Evolutionary conservation across 1,284 basidiomycete species (phyloP), one percentile per base, ranked within the genome.

Genomic region (Leccinum griseonigrum): DNA sequence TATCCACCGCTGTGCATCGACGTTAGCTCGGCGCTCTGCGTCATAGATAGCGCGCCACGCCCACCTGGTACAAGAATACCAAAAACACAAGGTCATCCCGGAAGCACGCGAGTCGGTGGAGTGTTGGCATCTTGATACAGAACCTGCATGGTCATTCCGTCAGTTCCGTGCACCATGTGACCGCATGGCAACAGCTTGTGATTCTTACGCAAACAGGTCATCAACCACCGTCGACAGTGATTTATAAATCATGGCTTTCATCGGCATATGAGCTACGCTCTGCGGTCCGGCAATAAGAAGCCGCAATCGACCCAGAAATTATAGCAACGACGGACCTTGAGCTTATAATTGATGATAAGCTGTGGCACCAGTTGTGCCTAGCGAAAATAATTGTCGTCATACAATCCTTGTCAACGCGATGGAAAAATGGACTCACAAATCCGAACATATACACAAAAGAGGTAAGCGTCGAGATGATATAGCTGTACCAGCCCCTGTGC

Each of bases 231-330:
- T 94, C 32, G 89, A 90, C 56, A 95, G 79, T 3, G 92, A 90
- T 80, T 97, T 97, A 83, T 94, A 98, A 65, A 96, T 88, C 91
- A 98, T 95, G 3, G 96, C 93, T 77, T 96, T 97, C 88, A 96
- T 94, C 10, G 92, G 93, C 89, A 96, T 94, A 72, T 96, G 94
- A 43, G 94, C 89, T 43, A 95, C 93, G 71, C 87, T 91, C 87
- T 91, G 76, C 36, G 65, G 28, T 60, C 50, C 60, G 54, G 63
- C 62, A 60, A 65, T 74, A 55, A 61, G 66, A 57, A 56, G 51
- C 54, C 29, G 32, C 48, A 54, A 8, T 58, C 68, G 57, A 64
- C 61, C 63, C 32, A 64, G 8, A 46, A 48, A 14, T 4, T 67
- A 63, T 60, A 48, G 74, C 51, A 56, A 64, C 57, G 43, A 77